phyloP scores from a whole-genome alignment of 2,329 filamentous ascomycete genomes.

The Elsinoe fawcettii region DNA sequence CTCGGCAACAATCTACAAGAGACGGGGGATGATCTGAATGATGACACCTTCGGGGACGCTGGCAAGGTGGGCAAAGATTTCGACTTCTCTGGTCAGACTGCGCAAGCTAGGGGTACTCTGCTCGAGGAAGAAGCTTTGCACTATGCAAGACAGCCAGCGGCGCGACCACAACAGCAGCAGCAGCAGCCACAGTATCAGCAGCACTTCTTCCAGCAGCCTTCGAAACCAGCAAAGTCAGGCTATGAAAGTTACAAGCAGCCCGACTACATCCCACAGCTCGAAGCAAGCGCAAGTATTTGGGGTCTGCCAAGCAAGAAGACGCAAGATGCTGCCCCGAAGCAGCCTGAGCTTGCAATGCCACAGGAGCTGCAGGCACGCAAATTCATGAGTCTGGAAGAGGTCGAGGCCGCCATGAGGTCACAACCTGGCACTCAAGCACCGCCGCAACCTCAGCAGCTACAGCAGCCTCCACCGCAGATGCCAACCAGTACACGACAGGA shows the following conservation, averaged over 20 bases:
- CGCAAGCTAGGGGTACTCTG: constrained; percentile 75
- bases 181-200: constrained; percentile 27
- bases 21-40: constrained; percentile 87
- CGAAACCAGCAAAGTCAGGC: constrained; percentile 64
- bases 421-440: constrained; percentile 47
- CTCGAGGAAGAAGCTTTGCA: constrained; percentile 86
- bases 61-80: constrained; percentile 76
- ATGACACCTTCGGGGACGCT: constrained; percentile 72
- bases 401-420: constrained; percentile 82
- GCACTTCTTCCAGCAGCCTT: constrained; percentile 35
- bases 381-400: constrained; percentile 93
- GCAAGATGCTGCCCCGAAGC: constrained; percentile 25
- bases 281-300: constrained; percentile 92
- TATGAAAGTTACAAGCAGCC: constrained; percentile 87
- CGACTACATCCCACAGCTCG: constrained; percentile 78
- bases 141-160: constrained; percentile 61
- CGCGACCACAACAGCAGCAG: constrained; percentile 32
- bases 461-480: constrained; percentile 34
- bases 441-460: constrained; percentile 38
- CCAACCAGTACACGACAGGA: constrained; percentile 24
- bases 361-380: constrained; percentile 49
- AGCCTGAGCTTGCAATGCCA: constrained; percentile 21
- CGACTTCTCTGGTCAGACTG: constrained; percentile 91
- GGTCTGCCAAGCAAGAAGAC: constrained; percentile 57
- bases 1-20: constrained; percentile 86